phyloP scores from a whole-genome alignment of 1,139 yeast species.

The Yamadazyma blattariae region DNA sequence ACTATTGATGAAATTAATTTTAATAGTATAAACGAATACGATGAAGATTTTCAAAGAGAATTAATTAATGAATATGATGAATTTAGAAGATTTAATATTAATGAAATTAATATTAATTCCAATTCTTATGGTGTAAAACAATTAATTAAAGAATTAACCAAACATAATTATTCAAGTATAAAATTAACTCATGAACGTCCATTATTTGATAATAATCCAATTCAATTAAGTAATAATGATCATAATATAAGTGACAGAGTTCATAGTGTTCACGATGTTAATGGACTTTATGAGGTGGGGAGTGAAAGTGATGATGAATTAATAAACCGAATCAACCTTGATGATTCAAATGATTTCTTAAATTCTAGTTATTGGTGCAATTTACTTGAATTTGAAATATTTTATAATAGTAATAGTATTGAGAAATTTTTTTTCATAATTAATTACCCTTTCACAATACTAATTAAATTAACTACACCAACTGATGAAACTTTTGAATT shows the following conservation, averaged over 20 bases:
- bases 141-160: slow-evolving; percentile 31
- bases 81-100: slow-evolving; percentile 11
- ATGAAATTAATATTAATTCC: slow-evolving; percentile 13
- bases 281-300: background rate
- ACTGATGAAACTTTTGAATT: slow-evolving; percentile 4
- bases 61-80: slow-evolving; percentile 15
- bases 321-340: no score
- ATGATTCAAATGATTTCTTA: background rate
- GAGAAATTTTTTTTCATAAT: slow-evolving; percentile 5
- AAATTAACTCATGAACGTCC: slow-evolving; percentile 8
- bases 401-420: background rate
- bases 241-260: background rate
- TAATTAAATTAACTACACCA: slow-evolving; percentile 10
- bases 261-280: no score
- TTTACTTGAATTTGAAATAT: background rate
- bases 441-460: slow-evolving; percentile 7
- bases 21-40: slow-evolving; percentile 21
- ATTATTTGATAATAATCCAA: slow-evolving; percentile 4
- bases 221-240: slow-evolving; percentile 2
- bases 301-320: background rate
- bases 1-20: slow-evolving; percentile 28
- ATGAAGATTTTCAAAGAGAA: slow-evolving; percentile 16
- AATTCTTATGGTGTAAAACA: slow-evolving; percentile 36
- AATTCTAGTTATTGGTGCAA: background rate
- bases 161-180: slow-evolving; percentile 18